Evolutionary conservation across 306 rosid genomes (phyloP).

Genomic region (Quillaja saponaria): DNA sequence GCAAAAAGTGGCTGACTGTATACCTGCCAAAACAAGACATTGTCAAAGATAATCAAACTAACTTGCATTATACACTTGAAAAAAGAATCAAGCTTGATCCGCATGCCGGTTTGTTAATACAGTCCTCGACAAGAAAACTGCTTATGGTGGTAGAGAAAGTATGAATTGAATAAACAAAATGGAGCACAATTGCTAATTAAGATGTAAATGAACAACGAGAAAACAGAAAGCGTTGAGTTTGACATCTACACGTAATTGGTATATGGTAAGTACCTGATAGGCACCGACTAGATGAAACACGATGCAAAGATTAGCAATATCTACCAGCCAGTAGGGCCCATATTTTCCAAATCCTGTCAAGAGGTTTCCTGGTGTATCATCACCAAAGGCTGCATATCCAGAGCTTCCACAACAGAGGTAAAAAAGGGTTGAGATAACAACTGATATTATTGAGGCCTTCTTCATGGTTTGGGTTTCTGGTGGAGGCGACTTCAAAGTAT

Average conservation of each 20-base stretch:
- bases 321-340: conserved; percentile 63
- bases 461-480: conserved; percentile 63
- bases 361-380: conserved; percentile 68
- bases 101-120: no score
- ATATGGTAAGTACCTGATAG: conserved; percentile 55
- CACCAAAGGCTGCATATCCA: conserved; percentile 87
- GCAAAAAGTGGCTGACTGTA: conserved; percentile 73
- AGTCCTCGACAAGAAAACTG: no score
- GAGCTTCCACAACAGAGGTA: conserved; percentile 65
- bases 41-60: no score
- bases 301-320: conserved; percentile 67
- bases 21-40: conserved; percentile 41
- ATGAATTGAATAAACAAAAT: no score
- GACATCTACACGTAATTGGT: neutral
- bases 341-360: conserved; percentile 56
- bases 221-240: conserved; percentile 2
- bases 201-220: neutral
- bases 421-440: conserved; percentile 53
- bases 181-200: neutral
- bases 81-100: no score
- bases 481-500: conserved; percentile 86
- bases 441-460: conserved; percentile 59
- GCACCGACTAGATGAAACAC: conserved; percentile 85
- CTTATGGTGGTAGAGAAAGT: no score
- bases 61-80: no score